These are phyloP conservation scores for Diophrys appendiculata DNA, from an alignment of 73 alveolate genomes.

Conservation along the genomic window DNA sequence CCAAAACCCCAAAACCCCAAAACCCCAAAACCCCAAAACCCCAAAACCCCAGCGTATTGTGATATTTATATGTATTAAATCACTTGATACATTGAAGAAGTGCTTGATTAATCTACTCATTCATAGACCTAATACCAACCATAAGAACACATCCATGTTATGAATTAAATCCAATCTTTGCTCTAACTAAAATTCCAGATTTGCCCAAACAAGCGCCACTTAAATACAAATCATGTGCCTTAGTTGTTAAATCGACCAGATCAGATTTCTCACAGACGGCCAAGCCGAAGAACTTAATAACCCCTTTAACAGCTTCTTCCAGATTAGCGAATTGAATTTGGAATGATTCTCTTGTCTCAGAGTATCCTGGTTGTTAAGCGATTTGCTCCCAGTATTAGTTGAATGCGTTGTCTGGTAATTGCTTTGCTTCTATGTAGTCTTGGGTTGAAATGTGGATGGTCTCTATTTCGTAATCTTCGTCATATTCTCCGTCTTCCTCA, in stretches of 20 bases:
- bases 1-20: too few relatives aligned
- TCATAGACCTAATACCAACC: conserved; percentile 32
- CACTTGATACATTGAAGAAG: conserved; percentile 35
- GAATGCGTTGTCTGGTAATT: not conserved
- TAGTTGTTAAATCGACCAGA: conserved; percentile 30
- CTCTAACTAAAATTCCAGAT: conserved; percentile 20
- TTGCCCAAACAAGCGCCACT: conserved; percentile 18
- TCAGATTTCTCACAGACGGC: conserved; percentile 45
- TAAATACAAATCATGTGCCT: conserved; percentile 23
- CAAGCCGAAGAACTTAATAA: conserved; percentile 45
- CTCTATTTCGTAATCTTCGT: conserved; percentile 40
- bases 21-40: too few relatives aligned
- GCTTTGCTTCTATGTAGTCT: conserved; percentile 30
- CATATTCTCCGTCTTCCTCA: conserved; percentile 66
- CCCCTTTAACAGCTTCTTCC: conserved; percentile 52
- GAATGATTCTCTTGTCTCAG: conserved; percentile 30
- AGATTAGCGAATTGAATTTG: conserved; percentile 29
- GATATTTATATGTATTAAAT: too few relatives aligned
- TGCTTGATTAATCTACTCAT: conserved; percentile 3
- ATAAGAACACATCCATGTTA: conserved; percentile 51
- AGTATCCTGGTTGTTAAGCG: not conserved
- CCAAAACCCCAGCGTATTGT: too few relatives aligned
- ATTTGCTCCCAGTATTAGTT: conserved; percentile 14
- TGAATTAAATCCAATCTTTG: conserved; percentile 41
- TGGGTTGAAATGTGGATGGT: conserved; percentile 17